These are phyloP conservation scores for Paradendryphiella salina DNA, from an alignment of 2,329 filamentous ascomycete species.

Conservation along the genomic window DNA sequence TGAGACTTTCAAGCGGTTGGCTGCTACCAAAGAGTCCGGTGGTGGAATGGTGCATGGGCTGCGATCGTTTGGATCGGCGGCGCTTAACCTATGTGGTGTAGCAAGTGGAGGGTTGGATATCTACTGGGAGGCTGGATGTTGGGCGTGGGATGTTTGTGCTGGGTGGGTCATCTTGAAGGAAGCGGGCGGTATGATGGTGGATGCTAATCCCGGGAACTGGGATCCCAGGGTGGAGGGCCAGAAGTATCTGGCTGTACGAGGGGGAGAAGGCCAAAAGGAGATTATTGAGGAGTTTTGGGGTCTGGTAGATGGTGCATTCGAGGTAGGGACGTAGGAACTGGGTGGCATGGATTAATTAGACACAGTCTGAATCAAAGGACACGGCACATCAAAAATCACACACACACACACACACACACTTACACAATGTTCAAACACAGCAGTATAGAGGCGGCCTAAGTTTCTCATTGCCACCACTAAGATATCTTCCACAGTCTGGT, in stretches of 20 bases:
- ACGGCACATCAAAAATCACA: not conserved
- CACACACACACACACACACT: slow-evolving; percentile 10
- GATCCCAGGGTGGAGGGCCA: slow-evolving; percentile 59
- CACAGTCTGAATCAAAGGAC: not conserved
- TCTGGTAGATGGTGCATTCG: slow-evolving; percentile 50
- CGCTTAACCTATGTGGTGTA: slow-evolving; percentile 73
- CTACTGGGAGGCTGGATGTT: slow-evolving; percentile 84
- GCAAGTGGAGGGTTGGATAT: slow-evolving; percentile 71
- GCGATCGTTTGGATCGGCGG: slow-evolving; percentile 71
- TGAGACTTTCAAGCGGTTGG: slow-evolving; percentile 62
- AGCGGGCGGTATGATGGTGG: slow-evolving; percentile 72
- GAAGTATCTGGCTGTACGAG: slow-evolving; percentile 57
- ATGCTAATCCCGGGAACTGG: slow-evolving; percentile 76
- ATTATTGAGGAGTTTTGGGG: slow-evolving; percentile 56
- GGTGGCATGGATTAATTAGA: slow-evolving; percentile 9
- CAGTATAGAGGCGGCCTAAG: slow-evolving; percentile 32
- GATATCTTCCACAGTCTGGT: slow-evolving; percentile 26
- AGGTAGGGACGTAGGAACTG: slow-evolving; percentile 40
- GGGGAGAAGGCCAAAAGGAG: slow-evolving; percentile 51
- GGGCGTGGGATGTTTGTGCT: slow-evolving; percentile 84
- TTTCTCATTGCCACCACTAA: slow-evolving; percentile 40
- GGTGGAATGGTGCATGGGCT: slow-evolving; percentile 78
- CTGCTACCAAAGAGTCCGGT: slow-evolving; percentile 60
- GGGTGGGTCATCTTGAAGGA: slow-evolving; percentile 77
- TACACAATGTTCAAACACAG: slow-evolving; percentile 2